phyloP scores from a whole-genome alignment of 176 grass and related monocot genomes.

The Panicum miliaceum region DNA sequence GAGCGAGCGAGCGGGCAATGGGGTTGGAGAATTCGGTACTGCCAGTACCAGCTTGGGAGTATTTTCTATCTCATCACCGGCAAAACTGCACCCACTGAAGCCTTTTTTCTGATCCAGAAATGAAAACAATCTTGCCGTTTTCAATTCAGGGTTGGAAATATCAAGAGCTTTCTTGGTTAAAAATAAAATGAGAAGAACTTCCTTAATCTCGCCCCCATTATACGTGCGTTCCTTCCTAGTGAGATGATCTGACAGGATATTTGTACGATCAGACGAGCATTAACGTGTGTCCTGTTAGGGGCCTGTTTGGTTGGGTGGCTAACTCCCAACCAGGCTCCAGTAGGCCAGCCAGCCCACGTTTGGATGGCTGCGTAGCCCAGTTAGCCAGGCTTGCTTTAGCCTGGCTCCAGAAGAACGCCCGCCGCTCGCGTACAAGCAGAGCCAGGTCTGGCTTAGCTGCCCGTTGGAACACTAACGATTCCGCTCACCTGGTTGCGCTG shows the following conservation, averaged over 20 bases:
- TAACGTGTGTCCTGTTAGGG: not conserved
- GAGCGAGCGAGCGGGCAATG: not conserved
- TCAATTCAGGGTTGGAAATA: not conserved
- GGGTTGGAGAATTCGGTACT: conserved; percentile 7
- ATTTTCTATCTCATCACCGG: conserved; percentile 42
- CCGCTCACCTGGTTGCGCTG: no score
- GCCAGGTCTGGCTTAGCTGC: no score
- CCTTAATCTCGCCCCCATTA: not conserved
- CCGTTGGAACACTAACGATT: no score
- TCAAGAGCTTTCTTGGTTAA: not conserved
- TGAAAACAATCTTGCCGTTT: not conserved
- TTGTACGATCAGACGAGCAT: not conserved
- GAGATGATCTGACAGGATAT: not conserved
- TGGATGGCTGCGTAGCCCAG: no score
- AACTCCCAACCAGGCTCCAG: no score
- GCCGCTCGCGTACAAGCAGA: no score
- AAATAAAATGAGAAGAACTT: not conserved
- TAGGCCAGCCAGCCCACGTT: no score
- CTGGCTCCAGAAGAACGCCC: no score
- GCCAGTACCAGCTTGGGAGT: conserved; percentile 14
- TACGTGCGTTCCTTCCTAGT: not conserved
- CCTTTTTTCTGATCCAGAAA: conserved; percentile 6
- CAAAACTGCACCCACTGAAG: conserved; percentile 25
- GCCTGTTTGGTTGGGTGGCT: no score
- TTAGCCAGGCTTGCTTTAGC: no score